Evolutionary conservation across 2,329 filamentous ascomycete species (phyloP).

Genomic region (Nigrospora oryzae): DNA sequence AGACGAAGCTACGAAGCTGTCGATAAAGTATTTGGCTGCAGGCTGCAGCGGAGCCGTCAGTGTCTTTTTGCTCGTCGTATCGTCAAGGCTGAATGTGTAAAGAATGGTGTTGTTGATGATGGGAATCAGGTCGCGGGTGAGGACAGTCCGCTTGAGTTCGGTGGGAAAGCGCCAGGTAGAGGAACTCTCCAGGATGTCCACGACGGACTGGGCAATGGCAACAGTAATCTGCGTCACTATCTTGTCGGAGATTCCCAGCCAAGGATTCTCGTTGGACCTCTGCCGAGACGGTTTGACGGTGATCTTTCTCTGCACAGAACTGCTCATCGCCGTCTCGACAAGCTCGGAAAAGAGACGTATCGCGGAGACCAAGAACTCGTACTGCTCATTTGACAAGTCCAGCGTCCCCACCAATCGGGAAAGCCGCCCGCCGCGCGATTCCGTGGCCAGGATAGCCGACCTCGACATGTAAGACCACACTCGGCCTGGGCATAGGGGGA

Average conservation of each 20-base stretch:
- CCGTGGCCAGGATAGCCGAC: conserved; percentile 69
- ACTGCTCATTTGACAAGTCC: conserved; percentile 69
- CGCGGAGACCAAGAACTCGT: conserved; percentile 68
- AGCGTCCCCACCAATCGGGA: conserved; percentile 72
- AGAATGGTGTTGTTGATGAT: conserved; percentile 65
- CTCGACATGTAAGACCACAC: conserved; percentile 86
- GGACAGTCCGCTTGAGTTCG: conserved; percentile 56
- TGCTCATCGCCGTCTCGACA: conserved; percentile 65
- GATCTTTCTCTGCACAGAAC: conserved; percentile 58
- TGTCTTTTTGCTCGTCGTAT: conserved; percentile 34
- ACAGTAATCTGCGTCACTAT: conserved; percentile 63
- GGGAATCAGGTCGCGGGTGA: conserved; percentile 60
- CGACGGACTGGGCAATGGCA: conserved; percentile 64
- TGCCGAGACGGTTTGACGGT: conserved; percentile 41
- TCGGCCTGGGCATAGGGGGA: conserved; percentile 68
- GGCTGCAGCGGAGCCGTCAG: conserved; percentile 57
- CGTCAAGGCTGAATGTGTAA: conserved; percentile 68
- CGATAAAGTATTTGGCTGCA: conserved; percentile 67
- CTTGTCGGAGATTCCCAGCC: conserved; percentile 70
- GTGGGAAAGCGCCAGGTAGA: conserved; percentile 76
- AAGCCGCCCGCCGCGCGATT: conserved; percentile 69
- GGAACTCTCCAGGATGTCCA: conserved; percentile 81
- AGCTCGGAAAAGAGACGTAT: conserved; percentile 67
- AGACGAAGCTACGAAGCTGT: conserved; percentile 65
- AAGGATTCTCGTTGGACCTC: conserved; percentile 41